Evolutionary conservation across 2,329 filamentous ascomycete genomes (phyloP).

Genomic region (Lachnellula cervina): DNA sequence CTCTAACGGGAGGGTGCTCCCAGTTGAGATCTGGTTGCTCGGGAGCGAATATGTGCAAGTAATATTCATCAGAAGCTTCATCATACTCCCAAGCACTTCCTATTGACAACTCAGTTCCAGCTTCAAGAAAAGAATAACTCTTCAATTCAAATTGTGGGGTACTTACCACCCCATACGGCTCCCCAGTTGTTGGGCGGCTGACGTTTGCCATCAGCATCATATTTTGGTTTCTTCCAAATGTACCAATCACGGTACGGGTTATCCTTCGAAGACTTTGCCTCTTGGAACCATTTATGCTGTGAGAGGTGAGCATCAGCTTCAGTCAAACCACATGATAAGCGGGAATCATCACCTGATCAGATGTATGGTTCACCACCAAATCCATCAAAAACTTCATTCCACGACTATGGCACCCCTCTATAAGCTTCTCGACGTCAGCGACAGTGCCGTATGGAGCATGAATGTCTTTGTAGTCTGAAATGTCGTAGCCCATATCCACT

Average conservation of each 20-base stretch:
- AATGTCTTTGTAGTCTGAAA: constrained; percentile 64
- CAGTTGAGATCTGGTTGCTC: constrained; percentile 76
- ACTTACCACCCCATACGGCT: constrained; percentile 39
- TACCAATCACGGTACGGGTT: constrained; percentile 58
- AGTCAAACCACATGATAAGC: background rate
- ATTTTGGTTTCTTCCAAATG: constrained; percentile 50
- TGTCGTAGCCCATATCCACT: constrained; percentile 68
- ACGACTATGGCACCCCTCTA: constrained; percentile 53
- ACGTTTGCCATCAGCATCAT: constrained; percentile 32
- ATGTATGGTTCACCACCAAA: constrained; percentile 68
- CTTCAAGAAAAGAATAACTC: background rate
- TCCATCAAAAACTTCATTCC: constrained; percentile 67
- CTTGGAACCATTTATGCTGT: constrained; percentile 54
- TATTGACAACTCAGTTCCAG: background rate
- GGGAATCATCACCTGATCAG: constrained; percentile 19
- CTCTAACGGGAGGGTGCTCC: constrained; percentile 61
- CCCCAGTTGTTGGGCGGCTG: constrained; percentile 43
- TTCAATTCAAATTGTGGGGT: constrained; percentile 26
- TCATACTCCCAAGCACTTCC: constrained; percentile 50
- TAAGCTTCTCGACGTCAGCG: constrained; percentile 59
- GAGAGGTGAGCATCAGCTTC: background rate
- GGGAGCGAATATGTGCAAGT: constrained; percentile 58
- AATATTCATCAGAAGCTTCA: constrained; percentile 47
- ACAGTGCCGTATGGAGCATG: constrained; percentile 63
- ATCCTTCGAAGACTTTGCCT: constrained; percentile 43